Evolutionary conservation across 352 stramenopile species (phyloP), one percentile per base, ranked within the genome.

Genomic region (Saprolegnia diclina): DNA sequence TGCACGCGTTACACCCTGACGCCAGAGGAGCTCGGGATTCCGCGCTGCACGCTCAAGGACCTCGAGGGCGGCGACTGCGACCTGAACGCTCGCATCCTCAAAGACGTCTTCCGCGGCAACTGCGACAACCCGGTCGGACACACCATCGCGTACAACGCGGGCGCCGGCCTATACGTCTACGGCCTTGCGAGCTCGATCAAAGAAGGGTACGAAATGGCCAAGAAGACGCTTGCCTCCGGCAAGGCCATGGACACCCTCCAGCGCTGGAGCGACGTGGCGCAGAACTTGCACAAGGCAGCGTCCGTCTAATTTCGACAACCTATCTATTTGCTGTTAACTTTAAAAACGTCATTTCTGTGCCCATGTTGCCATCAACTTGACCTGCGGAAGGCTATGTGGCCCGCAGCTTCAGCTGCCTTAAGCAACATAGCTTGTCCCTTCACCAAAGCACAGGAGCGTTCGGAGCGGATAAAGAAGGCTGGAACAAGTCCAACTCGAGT

Each of bases 61-160:
- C 80, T 99, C 16, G 92, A 96, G 75, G 97, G 97, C 59, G 97
- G 97, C 64, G 94, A 97, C 64, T 90, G 96, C 5, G 77, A 91
- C 9, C 85, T 98, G 76, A 99, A 99, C 74, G 95, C 95, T 11
- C 78, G 92, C 45, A 96, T 98, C 24, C 80, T 99, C 65, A 71
- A 87, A 38, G 82, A 79, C 14, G 76, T 93, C 44, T 90, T 94
- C 63, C 42, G 61, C 11, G 88, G 95, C 19, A 82, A 95, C 38
- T 84, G 79, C 65, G 95, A 94, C 29, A 92, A 97, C 72, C 90
- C 96, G n/a, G 92, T 99, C 57, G 89, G 96, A 53, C 91, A 99
- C 87, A 95, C 97, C 37, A 97, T 99, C 72, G 94, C 97, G 1
- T 96, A 99, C 72, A 99, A 99, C 78, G 96, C 97, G 29, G 97